Evolutionary conservation across 2,329 filamentous ascomycete species (phyloP), one percentile per base, ranked within the genome.

Genomic region (Mariannaea elegans): DNA sequence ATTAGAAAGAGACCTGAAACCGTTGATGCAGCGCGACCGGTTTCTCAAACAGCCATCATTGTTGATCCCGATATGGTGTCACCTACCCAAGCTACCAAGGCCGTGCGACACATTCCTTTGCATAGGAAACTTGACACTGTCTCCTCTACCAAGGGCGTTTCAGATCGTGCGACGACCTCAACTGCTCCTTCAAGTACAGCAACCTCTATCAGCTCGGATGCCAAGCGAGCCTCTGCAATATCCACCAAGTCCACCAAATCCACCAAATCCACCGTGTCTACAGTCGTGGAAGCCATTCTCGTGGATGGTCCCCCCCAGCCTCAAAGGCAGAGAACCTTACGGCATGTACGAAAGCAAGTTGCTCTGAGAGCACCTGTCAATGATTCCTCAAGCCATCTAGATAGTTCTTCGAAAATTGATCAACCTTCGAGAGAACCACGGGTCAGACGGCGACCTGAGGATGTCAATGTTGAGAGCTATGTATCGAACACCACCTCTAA

Each of bases 261-360:
- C 9, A 36, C 23, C 2, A 82, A 77, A 56, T 88, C 86, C 18
- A 80, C 78, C 1, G 76, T 79, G 2, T 87, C 86, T 14, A 85
- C 85, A 0, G 78, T 87, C 4, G 79, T 88, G 9, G 86, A 86
- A 69, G 85, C 85, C 4, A 78, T 87, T 44, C 73, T 88, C 32
- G 77, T 88, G n/a, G 82, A 86, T 39, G 75, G 76, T 1, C 68
- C 72, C 4, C 75, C 74, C 4, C 80, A 77, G 50, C 75, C 74
- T 5, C 80, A 78, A 50, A 80, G 80, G 44, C 81, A 77, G 56
- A 82, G 82, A 67, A 89, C 86, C 7, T 73, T 90, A 59, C 82
- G 87, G 4, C 87, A 90, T 70, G 82, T 87, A 10, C 84, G 80
- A 65, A 89, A 89, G 68, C 82, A 85, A 41, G 74, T 75, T 8